These are phyloP conservation scores for Irpex lacteus DNA, from an alignment of 1,284 basidiomycete genomes.

Conservation along the genomic window DNA sequence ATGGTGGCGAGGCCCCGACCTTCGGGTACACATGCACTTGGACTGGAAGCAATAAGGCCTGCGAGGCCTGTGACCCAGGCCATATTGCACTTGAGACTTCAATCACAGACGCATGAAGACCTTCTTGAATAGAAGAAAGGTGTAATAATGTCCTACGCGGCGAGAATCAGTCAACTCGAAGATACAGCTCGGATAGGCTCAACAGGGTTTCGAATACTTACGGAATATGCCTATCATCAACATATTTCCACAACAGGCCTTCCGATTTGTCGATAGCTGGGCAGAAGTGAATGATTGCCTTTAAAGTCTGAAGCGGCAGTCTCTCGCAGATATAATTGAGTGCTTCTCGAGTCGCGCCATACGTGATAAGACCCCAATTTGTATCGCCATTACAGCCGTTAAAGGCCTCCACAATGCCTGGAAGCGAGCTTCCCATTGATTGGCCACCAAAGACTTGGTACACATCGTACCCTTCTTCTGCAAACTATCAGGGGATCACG, in stretches of 20 bases:
- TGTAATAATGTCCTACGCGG: conserved; percentile 34
- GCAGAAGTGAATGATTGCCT: conserved; percentile 37
- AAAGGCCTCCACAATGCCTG: conserved; percentile 10
- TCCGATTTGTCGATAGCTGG: conserved; percentile 28
- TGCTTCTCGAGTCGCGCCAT: conserved; percentile 31
- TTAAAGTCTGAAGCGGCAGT: conserved; percentile 23
- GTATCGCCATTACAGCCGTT: conserved; percentile 1
- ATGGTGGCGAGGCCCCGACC: conserved; percentile 35
- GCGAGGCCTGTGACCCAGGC: conserved; percentile 21
- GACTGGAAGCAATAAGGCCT: conserved; percentile 25
- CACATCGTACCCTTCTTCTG: conserved; percentile 43
- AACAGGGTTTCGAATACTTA: conserved; percentile 15
- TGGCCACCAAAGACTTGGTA: conserved; percentile 32
- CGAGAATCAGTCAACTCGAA: no score
- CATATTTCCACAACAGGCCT: conserved; percentile 29
- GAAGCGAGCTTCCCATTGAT: conserved; percentile 20
- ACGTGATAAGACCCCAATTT: conserved; percentile 38
- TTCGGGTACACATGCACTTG: conserved; percentile 36
- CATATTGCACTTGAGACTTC: conserved; percentile 24
- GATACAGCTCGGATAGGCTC: not conserved
- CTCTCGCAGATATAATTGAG: conserved; percentile 16
- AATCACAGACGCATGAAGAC: conserved; percentile 32
- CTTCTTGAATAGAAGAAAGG: conserved; percentile 37
- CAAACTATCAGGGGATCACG: conserved; percentile 28
- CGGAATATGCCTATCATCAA: conserved; percentile 29